phyloP scores from a whole-genome alignment of 2,329 filamentous ascomycete species.

The Geosmithia morbida region DNA sequence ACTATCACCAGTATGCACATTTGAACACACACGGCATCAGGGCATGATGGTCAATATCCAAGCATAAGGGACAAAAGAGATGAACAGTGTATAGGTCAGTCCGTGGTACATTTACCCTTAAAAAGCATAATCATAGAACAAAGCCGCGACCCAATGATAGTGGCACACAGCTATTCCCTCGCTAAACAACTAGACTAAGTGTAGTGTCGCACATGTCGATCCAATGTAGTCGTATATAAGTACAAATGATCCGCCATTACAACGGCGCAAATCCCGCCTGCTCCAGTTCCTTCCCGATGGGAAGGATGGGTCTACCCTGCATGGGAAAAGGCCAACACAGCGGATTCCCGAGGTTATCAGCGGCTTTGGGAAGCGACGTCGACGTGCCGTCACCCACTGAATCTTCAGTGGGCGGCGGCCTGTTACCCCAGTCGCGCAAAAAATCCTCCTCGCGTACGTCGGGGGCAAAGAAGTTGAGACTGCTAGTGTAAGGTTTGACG shows the following conservation, averaged over 20 bases:
- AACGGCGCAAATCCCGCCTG: constrained; percentile 34
- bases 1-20: too few species aligned
- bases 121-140: neutral
- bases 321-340: constrained; percentile 48
- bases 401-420: constrained; percentile 5
- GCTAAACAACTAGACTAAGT: neutral
- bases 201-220: neutral
- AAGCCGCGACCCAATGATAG: neutral
- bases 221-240: neutral
- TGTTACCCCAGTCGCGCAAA: constrained; percentile 27
- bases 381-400: neutral
- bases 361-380: constrained; percentile 10
- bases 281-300: constrained; percentile 28
- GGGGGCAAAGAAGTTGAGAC: constrained; percentile 43
- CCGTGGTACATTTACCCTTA: neutral
- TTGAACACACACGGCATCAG: too few species aligned
- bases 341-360: constrained; percentile 32
- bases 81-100: too few species aligned
- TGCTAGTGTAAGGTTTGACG: constrained; percentile 32
- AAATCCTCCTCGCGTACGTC: constrained; percentile 33
- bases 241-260: neutral
- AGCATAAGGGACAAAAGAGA: neutral
- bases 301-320: constrained; percentile 41
- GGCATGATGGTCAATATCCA: neutral
- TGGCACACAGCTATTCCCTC: neutral